A percentile compares a stretch with the other conserved stretches of the same genome.
Evolutionary conservation across 1,284 basidiomycete genomes (phyloP).

Genomic region (Gymnopus androsaceus): DNA sequence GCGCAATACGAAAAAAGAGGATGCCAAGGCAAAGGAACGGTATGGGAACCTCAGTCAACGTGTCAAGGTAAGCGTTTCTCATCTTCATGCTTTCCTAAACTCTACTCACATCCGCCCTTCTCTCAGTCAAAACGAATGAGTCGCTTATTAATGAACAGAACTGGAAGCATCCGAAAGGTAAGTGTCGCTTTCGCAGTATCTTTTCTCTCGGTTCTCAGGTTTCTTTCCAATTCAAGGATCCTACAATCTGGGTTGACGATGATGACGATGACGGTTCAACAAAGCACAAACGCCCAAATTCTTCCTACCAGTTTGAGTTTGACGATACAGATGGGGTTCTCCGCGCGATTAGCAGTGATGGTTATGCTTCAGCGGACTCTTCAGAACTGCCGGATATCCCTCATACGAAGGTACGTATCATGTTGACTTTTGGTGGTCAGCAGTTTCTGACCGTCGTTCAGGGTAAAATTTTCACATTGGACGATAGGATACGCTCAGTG

Average conservation of each 20-base stretch:
- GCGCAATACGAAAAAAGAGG: slow-evolving; percentile 10
- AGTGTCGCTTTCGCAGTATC: neutral
- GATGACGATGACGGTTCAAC: neutral
- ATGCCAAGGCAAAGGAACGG: slow-evolving; percentile 11
- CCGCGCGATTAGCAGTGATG: neutral
- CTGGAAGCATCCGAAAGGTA: neutral
- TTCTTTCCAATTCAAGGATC: neutral
- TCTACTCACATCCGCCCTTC: neutral
- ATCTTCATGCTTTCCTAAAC: neutral
- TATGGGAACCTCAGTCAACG: slow-evolving; percentile 10
- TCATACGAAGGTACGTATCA: slow-evolving; percentile 19
- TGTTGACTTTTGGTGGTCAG: neutral
- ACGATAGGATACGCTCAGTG: slow-evolving; percentile 23
- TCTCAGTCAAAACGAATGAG: neutral
- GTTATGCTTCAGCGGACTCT: slow-evolving; percentile 14
- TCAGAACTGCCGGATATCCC: slow-evolving; percentile 22
- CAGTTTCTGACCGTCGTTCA: neutral
- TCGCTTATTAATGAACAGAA: too few relatives aligned
- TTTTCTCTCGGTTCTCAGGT: neutral
- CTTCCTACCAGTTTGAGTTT: slow-evolving; percentile 23
- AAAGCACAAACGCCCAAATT: neutral
- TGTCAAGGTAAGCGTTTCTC: slow-evolving; percentile 3
- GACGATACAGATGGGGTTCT: slow-evolving; percentile 12
- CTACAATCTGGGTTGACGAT: neutral
- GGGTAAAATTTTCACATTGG: slow-evolving; percentile 22